Evolutionary conservation across 495 filamentous ascomycete genomes (phyloP).

Genomic region (Podospora didyma): DNA sequence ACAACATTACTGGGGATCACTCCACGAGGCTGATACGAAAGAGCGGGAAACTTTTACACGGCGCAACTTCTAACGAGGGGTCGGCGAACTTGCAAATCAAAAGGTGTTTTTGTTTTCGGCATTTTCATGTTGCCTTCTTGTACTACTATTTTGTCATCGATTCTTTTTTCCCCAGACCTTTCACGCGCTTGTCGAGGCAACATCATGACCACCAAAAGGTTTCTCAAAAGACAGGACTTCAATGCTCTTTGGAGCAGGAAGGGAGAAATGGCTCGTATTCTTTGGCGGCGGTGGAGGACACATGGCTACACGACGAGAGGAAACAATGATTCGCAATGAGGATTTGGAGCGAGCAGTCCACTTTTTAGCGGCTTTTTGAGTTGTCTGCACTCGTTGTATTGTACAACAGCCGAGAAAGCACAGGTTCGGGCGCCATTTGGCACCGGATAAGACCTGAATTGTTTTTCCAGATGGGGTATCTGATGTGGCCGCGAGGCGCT

Average conservation of each 20-base stretch:
- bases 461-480: slow-evolving; percentile 16
- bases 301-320: too few species aligned
- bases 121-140: background rate
- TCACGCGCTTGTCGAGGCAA: background rate
- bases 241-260: too few species aligned
- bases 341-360: too few species aligned
- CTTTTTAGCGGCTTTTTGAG: slow-evolving; percentile 7
- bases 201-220: background rate
- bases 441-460: background rate
- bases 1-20: slow-evolving; percentile 13
- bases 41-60: slow-evolving; percentile 11
- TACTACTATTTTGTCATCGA: background rate
- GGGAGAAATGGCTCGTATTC: background rate
- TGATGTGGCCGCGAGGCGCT: slow-evolving; percentile 28
- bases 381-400: slow-evolving; percentile 52
- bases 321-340: too few species aligned
- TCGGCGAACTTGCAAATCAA: background rate
- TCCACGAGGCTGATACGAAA: slow-evolving; percentile 12
- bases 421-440: slow-evolving; percentile 3
- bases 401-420: slow-evolving; percentile 20
- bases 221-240: background rate
- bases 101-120: slow-evolving; percentile 1
- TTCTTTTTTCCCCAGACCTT: background rate
- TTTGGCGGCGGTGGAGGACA: background rate
- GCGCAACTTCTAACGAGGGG: slow-evolving; percentile 11